These are phyloP conservation scores for Amylocarpus encephaloides DNA, from an alignment of 2,329 filamentous ascomycete genomes.

Conservation along the genomic window DNA sequence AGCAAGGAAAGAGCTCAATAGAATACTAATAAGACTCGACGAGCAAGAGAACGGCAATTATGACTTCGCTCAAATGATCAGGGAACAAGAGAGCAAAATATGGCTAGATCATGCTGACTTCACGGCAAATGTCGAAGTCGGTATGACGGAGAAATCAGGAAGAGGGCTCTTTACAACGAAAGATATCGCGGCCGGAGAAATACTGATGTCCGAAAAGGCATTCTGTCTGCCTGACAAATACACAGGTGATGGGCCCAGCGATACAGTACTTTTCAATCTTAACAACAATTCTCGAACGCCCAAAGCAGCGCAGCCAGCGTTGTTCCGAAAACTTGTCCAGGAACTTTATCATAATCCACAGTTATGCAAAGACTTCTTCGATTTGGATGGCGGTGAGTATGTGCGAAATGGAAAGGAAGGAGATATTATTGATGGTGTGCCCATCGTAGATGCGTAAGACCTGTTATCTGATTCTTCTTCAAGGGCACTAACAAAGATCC, in stretches of 20 bases:
- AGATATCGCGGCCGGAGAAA: constrained; percentile 9
- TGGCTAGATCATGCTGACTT: constrained; percentile 14
- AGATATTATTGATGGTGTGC: constrained; percentile 13
- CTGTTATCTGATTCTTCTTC: neutral
- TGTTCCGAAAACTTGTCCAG: constrained; percentile 13
- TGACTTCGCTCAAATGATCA: constrained; percentile 11
- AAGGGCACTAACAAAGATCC: neutral
- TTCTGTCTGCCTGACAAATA: constrained; percentile 15
- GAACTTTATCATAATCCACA: constrained; percentile 10
- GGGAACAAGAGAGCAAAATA: constrained; percentile 1
- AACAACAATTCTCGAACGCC: constrained; percentile 13
- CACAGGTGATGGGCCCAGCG: neutral
- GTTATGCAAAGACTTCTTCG: constrained; percentile 6
- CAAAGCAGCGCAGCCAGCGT: constrained; percentile 7
- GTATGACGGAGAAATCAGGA: neutral
- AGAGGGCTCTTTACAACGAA: constrained; percentile 10
- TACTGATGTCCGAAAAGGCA: constrained; percentile 18
- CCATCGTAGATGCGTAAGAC: constrained; percentile 14
- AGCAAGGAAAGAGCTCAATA: constrained; percentile 8
- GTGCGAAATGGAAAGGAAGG: constrained; percentile 11
- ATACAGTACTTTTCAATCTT: constrained; percentile 13
- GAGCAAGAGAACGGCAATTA: constrained; percentile 12
- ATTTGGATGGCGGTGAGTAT: constrained; percentile 13
- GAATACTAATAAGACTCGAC: constrained; percentile 2
- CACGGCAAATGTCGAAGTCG: constrained; percentile 3